Evolutionary conservation across 768 basidiomycete species (phyloP), one percentile per base, ranked within the genome.

Genomic region (Lepiota venenata): DNA sequence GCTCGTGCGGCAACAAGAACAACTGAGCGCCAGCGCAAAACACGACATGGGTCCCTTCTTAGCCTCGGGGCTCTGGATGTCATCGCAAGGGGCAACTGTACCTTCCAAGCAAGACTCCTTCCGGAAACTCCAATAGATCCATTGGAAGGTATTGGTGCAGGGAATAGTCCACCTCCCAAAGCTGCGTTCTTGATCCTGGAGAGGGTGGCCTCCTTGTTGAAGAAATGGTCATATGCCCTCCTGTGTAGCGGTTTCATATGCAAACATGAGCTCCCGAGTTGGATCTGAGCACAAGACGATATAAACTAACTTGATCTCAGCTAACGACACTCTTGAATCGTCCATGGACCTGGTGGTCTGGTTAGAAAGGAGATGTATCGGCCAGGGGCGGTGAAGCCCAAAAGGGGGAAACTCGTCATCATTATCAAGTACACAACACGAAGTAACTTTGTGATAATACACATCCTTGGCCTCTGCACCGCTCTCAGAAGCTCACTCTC

Each of bases 101-200:
- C 91, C 86, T 93, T 93, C 91, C 91, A 93, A 48, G 83, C 84
- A 53, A 93, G 69, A 68, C 91, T 91, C 62, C 91, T 76, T n/a
- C 91, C 91, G 53, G 81, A 68, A 7, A 88, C 73, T 45, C 79
- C 82, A 32, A 74, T 48, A 21, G 32, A 48, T 3, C 55, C 60
- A 37, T 48, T 65, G 2, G 69, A 64, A 51, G 68, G 70, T 51
- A 75, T 69, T 3, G 71, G 64, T 21, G 71, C 62, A 47, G 68
- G 64, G 58, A 85, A 79, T 15, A 92, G 66, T 14, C 81, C 78
- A 62, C 84, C 84, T 55, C 79, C 76, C 14, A 88, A 69, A 10
- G 83, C 79, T 35, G 79, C 75, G 66, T 93, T 87, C 65, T 81
- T 83, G 58, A 89, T 68, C 67, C 85, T 87, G 41, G 83, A 78